These are phyloP conservation scores for Globisporangium apiculatum DNA, from an alignment of 352 stramenopile genomes.

Conservation along the genomic window DNA sequence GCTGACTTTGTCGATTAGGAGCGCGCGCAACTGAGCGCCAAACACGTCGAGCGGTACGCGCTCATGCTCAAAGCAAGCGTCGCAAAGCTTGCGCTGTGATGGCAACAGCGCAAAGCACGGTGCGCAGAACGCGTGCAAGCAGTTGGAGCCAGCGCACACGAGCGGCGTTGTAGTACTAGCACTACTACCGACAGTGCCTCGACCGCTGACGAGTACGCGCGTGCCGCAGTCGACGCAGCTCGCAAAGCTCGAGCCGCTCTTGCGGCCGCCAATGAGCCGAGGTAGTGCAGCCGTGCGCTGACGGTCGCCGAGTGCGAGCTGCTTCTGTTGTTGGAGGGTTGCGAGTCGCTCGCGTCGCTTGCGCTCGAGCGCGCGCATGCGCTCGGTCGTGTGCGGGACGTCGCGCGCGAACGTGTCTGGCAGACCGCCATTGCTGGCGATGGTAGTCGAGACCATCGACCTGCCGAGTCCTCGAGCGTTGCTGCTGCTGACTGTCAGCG, in stretches of 20 bases:
- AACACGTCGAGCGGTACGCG: slow-evolving; percentile 31
- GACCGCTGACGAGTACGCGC: slow-evolving; percentile 28
- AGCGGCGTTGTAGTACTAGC: slow-evolving; percentile 5
- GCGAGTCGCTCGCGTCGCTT: slow-evolving; percentile 39
- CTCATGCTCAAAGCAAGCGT: slow-evolving; percentile 75
- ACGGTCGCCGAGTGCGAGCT: slow-evolving; percentile 46
- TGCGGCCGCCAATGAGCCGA: slow-evolving; percentile 64
- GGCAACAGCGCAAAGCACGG: slow-evolving; percentile 41
- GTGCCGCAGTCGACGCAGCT: slow-evolving; percentile 53
- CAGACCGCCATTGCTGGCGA: not conserved
- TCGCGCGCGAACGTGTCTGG: not conserved
- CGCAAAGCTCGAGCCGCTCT: slow-evolving; percentile 47
- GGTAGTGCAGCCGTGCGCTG: slow-evolving; percentile 43
- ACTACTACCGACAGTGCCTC: slow-evolving; percentile 6
- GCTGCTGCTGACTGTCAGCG: not conserved
- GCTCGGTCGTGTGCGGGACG: slow-evolving; percentile 37
- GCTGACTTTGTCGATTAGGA: slow-evolving; percentile 65
- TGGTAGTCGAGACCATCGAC: too few species aligned
- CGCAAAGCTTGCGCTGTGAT: slow-evolving; percentile 45
- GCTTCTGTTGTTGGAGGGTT: slow-evolving; percentile 47
- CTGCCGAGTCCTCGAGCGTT: too few species aligned
- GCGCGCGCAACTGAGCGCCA: slow-evolving; percentile 47
- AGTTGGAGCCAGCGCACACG: slow-evolving; percentile 47
- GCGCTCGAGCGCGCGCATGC: slow-evolving; percentile 53
- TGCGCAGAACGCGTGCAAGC: slow-evolving; percentile 52